A percentile compares a stretch with the other conserved stretches of the same genome.
phyloP scores from a whole-genome alignment of 2,329 filamentous ascomycete species.

The Gremmenia infestans region DNA sequence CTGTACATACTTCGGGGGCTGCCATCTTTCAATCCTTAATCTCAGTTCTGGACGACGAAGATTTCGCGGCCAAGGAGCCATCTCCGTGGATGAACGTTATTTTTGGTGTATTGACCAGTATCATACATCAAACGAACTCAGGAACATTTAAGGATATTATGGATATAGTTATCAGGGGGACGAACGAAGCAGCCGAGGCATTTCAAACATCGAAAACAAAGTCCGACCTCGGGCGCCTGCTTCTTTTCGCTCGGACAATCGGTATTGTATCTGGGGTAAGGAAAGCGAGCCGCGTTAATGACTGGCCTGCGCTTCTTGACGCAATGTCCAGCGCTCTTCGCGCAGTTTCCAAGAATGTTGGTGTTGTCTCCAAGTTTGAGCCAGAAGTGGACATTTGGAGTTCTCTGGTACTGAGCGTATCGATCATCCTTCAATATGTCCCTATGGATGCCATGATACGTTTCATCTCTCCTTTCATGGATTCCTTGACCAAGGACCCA shows the following conservation, averaged over 20 bases:
- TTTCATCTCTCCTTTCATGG: constrained; percentile 59
- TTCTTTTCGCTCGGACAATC: constrained; percentile 54
- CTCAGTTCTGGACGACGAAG: constrained; percentile 39
- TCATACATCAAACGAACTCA: constrained; percentile 74
- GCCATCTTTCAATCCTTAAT: constrained; percentile 50
- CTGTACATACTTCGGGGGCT: constrained; percentile 55
- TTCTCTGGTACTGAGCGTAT: constrained; percentile 49
- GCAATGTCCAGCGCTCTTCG: constrained; percentile 50
- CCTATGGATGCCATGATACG: constrained; percentile 76
- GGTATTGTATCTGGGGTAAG: constrained; percentile 73
- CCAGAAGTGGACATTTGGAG: constrained; percentile 48
- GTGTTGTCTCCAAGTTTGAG: constrained; percentile 22
- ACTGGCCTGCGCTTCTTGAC: constrained; percentile 65
- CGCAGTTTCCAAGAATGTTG: constrained; percentile 37
- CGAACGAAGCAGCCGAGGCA: constrained; percentile 34
- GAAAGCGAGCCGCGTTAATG: constrained; percentile 66
- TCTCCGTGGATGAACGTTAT: constrained; percentile 59
- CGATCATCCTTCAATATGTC: constrained; percentile 69
- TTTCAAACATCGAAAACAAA: constrained; percentile 33
- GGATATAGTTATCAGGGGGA: constrained; percentile 53
- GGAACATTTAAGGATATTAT: constrained; percentile 69
- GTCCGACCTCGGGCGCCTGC: constrained; percentile 37
- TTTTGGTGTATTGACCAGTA: constrained; percentile 70
- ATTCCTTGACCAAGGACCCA: constrained; percentile 57
- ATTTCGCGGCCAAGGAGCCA: constrained; percentile 39